Conservation (phyloP, 2,329 filamentous ascomycete genomes). For the Botrytis sinoallii region DNA sequence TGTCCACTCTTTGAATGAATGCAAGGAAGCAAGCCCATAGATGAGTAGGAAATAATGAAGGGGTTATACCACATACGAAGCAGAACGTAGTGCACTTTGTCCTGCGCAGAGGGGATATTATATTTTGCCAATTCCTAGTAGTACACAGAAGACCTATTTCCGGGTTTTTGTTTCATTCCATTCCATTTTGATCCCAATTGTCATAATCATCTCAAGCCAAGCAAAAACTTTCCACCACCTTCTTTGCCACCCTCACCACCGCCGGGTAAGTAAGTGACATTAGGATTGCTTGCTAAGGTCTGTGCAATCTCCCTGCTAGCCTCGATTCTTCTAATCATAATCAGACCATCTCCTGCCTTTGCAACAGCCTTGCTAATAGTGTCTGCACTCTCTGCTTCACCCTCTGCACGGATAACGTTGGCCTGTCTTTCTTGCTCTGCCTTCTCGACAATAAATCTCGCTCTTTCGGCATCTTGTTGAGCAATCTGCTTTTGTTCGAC, state of each 20-base stretch:
- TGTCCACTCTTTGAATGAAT: not conserved
- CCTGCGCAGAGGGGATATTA: conserved; percentile 17
- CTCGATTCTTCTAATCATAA: conserved; percentile 96
- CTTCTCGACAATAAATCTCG: conserved; percentile 96
- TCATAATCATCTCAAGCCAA: conserved; percentile 55
- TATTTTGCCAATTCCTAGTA: conserved; percentile 20
- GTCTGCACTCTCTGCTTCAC: conserved; percentile 94
- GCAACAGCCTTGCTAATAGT: conserved; percentile 92
- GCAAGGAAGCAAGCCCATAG: not conserved
- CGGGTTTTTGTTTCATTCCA: conserved; percentile 8
- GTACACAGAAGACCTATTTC: conserved; percentile 17
- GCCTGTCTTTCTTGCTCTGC: conserved; percentile 98
- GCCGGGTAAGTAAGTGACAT: conserved; percentile 90
- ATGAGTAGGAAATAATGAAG: not conserved
- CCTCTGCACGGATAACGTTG: conserved; percentile 96
- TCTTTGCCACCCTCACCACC: conserved; percentile 60
- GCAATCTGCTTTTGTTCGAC: conserved; percentile 99
- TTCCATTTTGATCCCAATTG: conserved; percentile 2
- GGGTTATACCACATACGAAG: not conserved
- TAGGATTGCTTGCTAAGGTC: conserved; percentile 84
- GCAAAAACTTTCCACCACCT: conserved; percentile 56
- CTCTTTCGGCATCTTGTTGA: conserved; percentile 96
- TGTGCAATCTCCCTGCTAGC: conserved; percentile 93
- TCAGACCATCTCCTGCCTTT: conserved; percentile 88
- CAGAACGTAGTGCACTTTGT: not conserved